Evolutionary conservation across 2,329 filamentous ascomycete species (phyloP).

Genomic region (Zymoseptoria ardabiliae): DNA sequence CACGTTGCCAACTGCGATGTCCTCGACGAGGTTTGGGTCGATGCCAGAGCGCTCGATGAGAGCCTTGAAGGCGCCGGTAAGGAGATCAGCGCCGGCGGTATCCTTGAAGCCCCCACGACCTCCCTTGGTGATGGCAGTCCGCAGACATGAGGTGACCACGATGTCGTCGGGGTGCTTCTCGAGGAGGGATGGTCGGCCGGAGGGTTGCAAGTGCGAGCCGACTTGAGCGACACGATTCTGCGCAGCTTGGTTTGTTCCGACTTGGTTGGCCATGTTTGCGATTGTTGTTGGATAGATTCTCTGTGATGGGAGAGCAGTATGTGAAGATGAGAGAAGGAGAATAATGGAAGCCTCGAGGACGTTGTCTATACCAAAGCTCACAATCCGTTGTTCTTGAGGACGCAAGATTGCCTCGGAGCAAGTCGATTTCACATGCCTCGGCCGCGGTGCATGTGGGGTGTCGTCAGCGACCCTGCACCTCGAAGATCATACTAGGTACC

Average conservation of each 20-base stretch:
- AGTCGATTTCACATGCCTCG: background rate
- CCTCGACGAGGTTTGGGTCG: slow-evolving; percentile 80
- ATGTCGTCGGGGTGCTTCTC: slow-evolving; percentile 59
- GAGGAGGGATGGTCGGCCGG: slow-evolving; percentile 38
- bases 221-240: slow-evolving; percentile 50
- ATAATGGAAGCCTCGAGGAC: background rate
- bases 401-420: background rate
- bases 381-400: background rate
- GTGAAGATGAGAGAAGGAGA: background rate
- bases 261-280: slow-evolving; percentile 17
- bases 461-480: background rate
- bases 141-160: slow-evolving; percentile 86
- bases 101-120: slow-evolving; percentile 95
- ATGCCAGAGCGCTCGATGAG: slow-evolving; percentile 80
- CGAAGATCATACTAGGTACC: no score
- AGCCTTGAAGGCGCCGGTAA: slow-evolving; percentile 73
- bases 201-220: slow-evolving; percentile 47
- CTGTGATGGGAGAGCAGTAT: background rate
- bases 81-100: slow-evolving; percentile 78
- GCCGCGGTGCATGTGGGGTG: background rate
- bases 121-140: slow-evolving; percentile 86
- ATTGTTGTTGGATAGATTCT: background rate
- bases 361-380: background rate
- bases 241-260: slow-evolving; percentile 14
- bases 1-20: slow-evolving; percentile 86